Percentiles rank a stretch among this genome's conserved stretches.
Evolutionary conservation across 352 stramenopile species (phyloP).

Genomic region (Phytophthora uliginosa): DNA sequence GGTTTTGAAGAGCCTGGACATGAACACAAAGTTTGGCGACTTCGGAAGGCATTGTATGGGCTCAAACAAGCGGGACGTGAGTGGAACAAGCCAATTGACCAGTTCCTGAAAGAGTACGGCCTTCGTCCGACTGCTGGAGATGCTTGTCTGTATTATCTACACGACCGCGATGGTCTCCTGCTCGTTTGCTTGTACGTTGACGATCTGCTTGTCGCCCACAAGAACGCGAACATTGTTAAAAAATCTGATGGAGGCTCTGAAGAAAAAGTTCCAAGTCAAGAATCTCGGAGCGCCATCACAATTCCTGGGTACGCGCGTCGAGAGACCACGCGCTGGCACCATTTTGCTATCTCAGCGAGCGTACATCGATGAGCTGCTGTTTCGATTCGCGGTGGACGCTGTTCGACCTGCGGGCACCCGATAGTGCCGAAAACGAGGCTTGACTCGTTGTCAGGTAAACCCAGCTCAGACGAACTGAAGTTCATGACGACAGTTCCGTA

Average conservation of each 20-base stretch:
- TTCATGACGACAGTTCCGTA: background rate
- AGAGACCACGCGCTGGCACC: background rate
- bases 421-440: background rate
- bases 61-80: constrained; percentile 4
- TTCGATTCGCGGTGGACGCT: background rate
- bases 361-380: background rate
- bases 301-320: constrained; percentile 4
- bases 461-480: too few relatives aligned
- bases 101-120: background rate
- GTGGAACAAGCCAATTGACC: constrained; percentile 6
- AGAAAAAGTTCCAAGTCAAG: background rate
- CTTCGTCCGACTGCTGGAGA: background rate
- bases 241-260: background rate
- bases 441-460: too few relatives aligned
- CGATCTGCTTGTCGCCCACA: constrained; percentile 5
- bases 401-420: background rate
- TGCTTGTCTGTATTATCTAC: background rate
- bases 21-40: background rate
- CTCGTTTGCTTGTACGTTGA: constrained; percentile 14
- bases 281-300: background rate
- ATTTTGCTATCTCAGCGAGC: background rate
- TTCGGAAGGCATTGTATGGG: constrained; percentile 13
- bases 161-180: background rate
- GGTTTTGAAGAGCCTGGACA: background rate
- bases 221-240: background rate